A percentile compares a stretch with the other conserved stretches of the same genome.
Conservation (phyloP, 768 basidiomycete genomes). For the Tubosaeta sp. region DNA sequence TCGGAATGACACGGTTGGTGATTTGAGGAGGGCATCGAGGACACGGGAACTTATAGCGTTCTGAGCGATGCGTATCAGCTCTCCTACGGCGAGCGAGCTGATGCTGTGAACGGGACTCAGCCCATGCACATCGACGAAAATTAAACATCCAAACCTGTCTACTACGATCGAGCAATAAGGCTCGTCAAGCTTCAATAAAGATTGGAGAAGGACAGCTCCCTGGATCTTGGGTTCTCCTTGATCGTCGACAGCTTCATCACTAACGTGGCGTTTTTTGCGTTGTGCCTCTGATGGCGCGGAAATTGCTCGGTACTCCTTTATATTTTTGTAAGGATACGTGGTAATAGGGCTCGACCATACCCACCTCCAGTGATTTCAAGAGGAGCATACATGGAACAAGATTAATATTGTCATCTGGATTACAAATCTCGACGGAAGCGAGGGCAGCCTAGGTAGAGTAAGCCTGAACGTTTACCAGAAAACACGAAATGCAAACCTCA, state of each 20-base stretch:
- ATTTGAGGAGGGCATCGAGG: conserved; percentile 73
- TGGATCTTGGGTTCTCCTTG: conserved; percentile 68
- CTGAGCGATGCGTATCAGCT: conserved; percentile 56
- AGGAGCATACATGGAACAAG: conserved; percentile 68
- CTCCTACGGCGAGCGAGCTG: conserved; percentile 49
- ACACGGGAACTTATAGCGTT: conserved; percentile 72
- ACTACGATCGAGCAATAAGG: conserved; percentile 66
- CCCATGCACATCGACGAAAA: not conserved
- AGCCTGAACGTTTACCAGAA: not conserved
- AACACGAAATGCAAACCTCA: conserved; percentile 44
- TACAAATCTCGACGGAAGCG: conserved; percentile 53
- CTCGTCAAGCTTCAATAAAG: conserved; percentile 63
- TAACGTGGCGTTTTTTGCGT: conserved; percentile 11
- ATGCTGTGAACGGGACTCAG: conserved; percentile 43
- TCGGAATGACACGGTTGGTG: conserved; percentile 58
- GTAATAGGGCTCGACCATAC: not conserved
- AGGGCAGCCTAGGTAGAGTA: conserved; percentile 48
- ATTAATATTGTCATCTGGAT: conserved; percentile 43
- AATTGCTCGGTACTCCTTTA: conserved; percentile 22
- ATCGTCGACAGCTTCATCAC: conserved; percentile 21
- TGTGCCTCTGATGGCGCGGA: conserved; percentile 4
- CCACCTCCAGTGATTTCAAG: conserved; percentile 49
- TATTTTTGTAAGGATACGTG: conserved; percentile 2
- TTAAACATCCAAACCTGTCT: conserved; percentile 49
- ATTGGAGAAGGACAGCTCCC: conserved; percentile 83